Evolutionary conservation across 202 grass and related monocot species (phyloP).

Genomic region (Saccharum hybrid): DNA sequence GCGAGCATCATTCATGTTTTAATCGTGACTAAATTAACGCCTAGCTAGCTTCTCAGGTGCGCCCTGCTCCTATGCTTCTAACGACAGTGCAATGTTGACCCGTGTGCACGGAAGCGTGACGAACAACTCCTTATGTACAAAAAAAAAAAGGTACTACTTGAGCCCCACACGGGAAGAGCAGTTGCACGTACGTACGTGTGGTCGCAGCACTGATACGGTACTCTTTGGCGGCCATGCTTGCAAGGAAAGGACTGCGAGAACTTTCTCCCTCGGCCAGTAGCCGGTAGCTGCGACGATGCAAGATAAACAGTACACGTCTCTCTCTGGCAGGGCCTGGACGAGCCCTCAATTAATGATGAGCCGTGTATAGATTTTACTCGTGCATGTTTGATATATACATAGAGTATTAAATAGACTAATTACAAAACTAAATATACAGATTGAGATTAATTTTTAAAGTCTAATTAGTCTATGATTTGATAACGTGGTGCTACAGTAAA

Average conservation of each 20-base stretch:
- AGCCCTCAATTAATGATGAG: conserved; percentile 11
- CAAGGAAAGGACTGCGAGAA: neutral
- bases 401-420: too few species aligned
- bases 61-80: neutral
- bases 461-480: too few species aligned
- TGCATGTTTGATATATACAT: too few species aligned
- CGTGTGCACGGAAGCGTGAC: neutral
- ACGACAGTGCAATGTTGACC: neutral
- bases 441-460: too few species aligned
- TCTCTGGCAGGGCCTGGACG: neutral
- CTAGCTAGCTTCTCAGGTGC: neutral
- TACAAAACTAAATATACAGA: too few species aligned
- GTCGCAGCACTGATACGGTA: neutral
- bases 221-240: conserved; percentile 15
- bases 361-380: neutral
- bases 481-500: too few species aligned
- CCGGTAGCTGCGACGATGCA: neutral
- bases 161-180: conserved; percentile 13
- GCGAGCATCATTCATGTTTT: neutral
- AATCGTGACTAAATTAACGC: neutral
- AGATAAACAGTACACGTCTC: conserved; percentile 17
- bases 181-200: neutral
- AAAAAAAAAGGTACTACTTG: too few species aligned
- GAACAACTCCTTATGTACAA: neutral
- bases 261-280: neutral